Percentiles rank a stretch among this genome's conserved stretches.
Conservation (phyloP, 148 eudicot genomes). For the Diospyros lotus region DNA sequence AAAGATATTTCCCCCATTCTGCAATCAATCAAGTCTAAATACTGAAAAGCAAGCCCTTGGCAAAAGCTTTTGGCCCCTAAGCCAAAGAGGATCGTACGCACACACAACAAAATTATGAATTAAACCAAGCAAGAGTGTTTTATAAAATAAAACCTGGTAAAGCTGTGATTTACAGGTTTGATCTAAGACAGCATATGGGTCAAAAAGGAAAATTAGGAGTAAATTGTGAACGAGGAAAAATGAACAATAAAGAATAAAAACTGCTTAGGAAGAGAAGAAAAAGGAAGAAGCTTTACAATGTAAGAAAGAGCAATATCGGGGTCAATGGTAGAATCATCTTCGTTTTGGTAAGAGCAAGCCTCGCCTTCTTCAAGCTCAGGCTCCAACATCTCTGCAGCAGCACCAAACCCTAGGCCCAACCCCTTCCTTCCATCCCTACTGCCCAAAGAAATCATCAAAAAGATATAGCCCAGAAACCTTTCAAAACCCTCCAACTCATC, state of each 20-base stretch:
- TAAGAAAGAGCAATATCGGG: constrained; percentile 91
- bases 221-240: neutral
- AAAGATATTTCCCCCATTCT: neutral
- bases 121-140: neutral
- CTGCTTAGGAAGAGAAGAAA: constrained; percentile 4
- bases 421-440: constrained; percentile 69
- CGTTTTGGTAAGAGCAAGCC: constrained; percentile 51
- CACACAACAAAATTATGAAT: constrained; percentile 1
- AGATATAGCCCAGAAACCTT: constrained; percentile 14
- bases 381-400: constrained; percentile 49
- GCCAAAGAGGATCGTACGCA: neutral
- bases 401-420: constrained; percentile 42
- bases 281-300: constrained; percentile 47
- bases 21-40: neutral
- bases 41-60: neutral
- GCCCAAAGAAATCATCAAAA: constrained; percentile 67
- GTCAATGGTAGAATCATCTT: constrained; percentile 64
- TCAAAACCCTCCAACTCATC: constrained; percentile 15
- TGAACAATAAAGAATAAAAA: neutral
- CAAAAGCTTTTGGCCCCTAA: neutral
- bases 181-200: constrained; percentile 12
- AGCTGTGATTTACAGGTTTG: constrained; percentile 2
- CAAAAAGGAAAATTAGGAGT: neutral
- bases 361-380: constrained; percentile 91
- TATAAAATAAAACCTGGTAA: constrained; percentile 1